Base-by-base conservation (phyloP, 202 grass and related monocot species). In the Panicum hallii region DNA sequence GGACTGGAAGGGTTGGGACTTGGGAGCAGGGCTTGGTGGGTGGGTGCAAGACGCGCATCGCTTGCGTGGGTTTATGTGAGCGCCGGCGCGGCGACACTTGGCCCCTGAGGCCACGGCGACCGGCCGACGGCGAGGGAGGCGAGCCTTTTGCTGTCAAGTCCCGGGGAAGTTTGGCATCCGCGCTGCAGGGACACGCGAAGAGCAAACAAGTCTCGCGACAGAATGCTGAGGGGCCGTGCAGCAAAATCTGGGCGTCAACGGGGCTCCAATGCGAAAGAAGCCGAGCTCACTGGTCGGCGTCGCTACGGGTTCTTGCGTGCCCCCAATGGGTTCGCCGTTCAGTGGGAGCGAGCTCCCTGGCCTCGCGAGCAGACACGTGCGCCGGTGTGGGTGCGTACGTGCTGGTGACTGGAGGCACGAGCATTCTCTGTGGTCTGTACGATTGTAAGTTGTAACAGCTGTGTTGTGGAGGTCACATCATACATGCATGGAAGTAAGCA, bases 81-180 rank as follows among this genome's bases (percentile, higher is more conserved):
- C 1, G 75, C 19, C 20, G 32, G 61, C 60, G 50, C 78, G 3
- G 32, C 19, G 74, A 88, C 86, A 58, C 80, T 79, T 84, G 80
- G 74, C 74, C 30, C 30, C 26, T 4, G 45, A 36, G 3, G n/a
- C 54, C 30, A 58, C 9, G 62, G 46, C 26, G 16, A 38, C 4
- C 32, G 26, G 32, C 32, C 28, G 0, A 36, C 5, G 19, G 23
- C 36, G 36, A 38, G 32, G 26, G 17, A n/a, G 43, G 14, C 15
- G 63, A 52, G 52, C 43, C 1, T 16, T 58, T 65, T 57, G 9
- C 9, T 4, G 5, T 63, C 20, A 55, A 28, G 48, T 19, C 26
- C 16, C 38, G 11, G 38, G 2, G 36, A 62, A 49, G 53, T 7
- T 67, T 11, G 19, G 63, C 30, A n/a, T 48, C 16, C 4, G 15